phyloP scores from a whole-genome alignment of 148 eudicot species.

The Silene uniflora region DNA sequence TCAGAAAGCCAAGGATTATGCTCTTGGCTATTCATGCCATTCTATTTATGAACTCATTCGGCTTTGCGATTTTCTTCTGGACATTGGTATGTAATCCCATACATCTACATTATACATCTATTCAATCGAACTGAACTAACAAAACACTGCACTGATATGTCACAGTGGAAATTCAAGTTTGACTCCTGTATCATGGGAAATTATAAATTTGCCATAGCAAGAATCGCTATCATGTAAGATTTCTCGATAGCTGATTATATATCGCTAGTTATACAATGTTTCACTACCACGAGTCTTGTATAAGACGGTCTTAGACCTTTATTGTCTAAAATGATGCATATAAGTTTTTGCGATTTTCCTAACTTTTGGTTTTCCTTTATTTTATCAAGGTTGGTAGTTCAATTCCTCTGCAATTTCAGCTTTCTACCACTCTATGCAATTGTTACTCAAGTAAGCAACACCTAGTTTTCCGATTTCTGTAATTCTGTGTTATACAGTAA shows the following conservation, averaged over 20 bases:
- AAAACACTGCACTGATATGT: not conserved
- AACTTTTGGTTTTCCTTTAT: slow-evolving; percentile 1
- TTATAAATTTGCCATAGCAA: slow-evolving; percentile 32
- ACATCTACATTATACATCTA: not conserved
- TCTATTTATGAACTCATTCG: slow-evolving; percentile 33
- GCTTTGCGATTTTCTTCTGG: slow-evolving; percentile 36
- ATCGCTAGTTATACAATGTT: not conserved
- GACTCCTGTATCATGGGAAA: slow-evolving; percentile 57
- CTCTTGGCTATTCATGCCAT: slow-evolving; percentile 26
- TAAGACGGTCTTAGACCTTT: too few relatives aligned
- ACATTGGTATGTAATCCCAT: slow-evolving; percentile 15
- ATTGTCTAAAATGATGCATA: too few relatives aligned
- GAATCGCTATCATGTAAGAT: slow-evolving; percentile 43
- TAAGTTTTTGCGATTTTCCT: not conserved
- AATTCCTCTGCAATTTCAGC: slow-evolving; percentile 56
- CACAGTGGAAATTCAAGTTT: slow-evolving; percentile 40
- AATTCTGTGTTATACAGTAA: not conserved
- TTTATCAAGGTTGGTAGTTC: slow-evolving; percentile 38
- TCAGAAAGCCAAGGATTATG: slow-evolving; percentile 26
- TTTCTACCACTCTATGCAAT: slow-evolving; percentile 60
- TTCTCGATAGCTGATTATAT: not conserved
- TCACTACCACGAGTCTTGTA: too few relatives aligned
- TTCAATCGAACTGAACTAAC: not conserved
- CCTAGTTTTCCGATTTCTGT: not conserved
- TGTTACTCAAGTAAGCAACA: slow-evolving; percentile 48